Percentiles rank a stretch among this genome's conserved stretches.
These are phyloP conservation scores for Pterula multifida DNA, from an alignment of 1,284 basidiomycete genomes.

Conservation along the genomic window DNA sequence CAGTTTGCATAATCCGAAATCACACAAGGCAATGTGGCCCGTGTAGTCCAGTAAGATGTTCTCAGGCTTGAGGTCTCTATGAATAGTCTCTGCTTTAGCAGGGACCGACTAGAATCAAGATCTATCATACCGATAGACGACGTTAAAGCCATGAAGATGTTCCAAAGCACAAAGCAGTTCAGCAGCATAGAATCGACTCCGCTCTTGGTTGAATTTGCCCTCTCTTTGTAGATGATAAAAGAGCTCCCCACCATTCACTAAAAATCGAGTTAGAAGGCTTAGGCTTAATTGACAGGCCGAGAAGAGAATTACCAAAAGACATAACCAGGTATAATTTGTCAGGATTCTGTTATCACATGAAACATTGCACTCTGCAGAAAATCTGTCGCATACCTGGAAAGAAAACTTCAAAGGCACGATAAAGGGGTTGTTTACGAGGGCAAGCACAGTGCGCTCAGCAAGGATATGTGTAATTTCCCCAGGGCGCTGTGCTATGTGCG, in stretches of 20 bases:
- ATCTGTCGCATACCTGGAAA: conserved; percentile 67
- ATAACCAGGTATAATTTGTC: conserved; percentile 98
- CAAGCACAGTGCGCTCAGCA: conserved; percentile 93
- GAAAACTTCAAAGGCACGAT: conserved; percentile 99
- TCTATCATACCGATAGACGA: conserved; percentile 77
- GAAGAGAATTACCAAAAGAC: conserved; percentile 59
- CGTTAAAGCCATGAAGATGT: conserved; percentile 95
- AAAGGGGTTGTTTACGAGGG: conserved; percentile 97
- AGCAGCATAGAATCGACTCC: conserved; percentile 93
- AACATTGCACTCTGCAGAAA: too few species aligned
- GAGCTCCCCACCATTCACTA: conserved; percentile 94
- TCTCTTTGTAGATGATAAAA: conserved; percentile 98
- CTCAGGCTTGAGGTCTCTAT: conserved; percentile 90
- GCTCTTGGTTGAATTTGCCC: conserved; percentile 89
- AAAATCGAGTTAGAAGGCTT: neutral
- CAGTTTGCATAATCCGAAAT: conserved; percentile 98
- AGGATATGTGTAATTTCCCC: conserved; percentile 98
- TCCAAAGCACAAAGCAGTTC: conserved; percentile 92
- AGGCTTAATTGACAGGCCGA: conserved; percentile 3
- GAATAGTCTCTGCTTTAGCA: conserved; percentile 7
- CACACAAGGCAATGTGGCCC: conserved; percentile 95
- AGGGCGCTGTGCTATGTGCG: conserved; percentile 91
- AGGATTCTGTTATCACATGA: conserved; percentile 46
- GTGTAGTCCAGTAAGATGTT: conserved; percentile 97
- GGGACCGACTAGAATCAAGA: neutral